Evolutionary conservation across 495 filamentous ascomycete genomes (phyloP).

Genomic region (Acidiella bohemica): DNA sequence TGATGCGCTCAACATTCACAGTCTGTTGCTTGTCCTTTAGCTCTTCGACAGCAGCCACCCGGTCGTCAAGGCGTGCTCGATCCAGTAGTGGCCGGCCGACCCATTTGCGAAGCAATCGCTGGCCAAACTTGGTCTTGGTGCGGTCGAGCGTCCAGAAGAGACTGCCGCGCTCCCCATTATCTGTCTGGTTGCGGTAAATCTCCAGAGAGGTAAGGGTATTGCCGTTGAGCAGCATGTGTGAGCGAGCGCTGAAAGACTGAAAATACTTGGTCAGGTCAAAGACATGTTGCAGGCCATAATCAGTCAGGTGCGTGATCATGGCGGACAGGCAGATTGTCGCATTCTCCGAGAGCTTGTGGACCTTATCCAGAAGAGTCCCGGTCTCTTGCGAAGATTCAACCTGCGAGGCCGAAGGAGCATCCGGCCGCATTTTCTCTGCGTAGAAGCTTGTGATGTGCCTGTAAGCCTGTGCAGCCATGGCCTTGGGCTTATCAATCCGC

Average conservation of each 20-base stretch:
- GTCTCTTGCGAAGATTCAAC: slow-evolving; percentile 27
- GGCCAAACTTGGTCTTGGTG: slow-evolving; percentile 80
- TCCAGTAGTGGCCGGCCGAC: slow-evolving; percentile 85
- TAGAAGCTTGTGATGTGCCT: slow-evolving; percentile 93
- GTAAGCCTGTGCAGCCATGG: slow-evolving; percentile 67
- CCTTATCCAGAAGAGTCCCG: slow-evolving; percentile 62
- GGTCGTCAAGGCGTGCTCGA: slow-evolving; percentile 58
- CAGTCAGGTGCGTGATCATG: slow-evolving; percentile 89
- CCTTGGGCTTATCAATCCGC: slow-evolving; percentile 60
- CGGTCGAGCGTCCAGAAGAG: slow-evolving; percentile 93
- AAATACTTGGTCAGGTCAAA: slow-evolving; percentile 97
- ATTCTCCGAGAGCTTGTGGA: slow-evolving; percentile 68
- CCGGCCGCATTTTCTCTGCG: slow-evolving; percentile 61
- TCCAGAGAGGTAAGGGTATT: slow-evolving; percentile 91
- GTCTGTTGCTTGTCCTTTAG: slow-evolving; percentile 55
- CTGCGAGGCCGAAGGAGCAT: slow-evolving; percentile 7
- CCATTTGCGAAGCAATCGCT: slow-evolving; percentile 82
- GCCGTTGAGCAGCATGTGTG: slow-evolving; percentile 92
- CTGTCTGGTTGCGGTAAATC: slow-evolving; percentile 90
- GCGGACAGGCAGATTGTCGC: slow-evolving; percentile 87
- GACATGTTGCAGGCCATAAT: slow-evolving; percentile 91
- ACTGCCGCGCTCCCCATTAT: slow-evolving; percentile 73
- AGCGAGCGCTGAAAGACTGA: slow-evolving; percentile 84
- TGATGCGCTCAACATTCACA: slow-evolving; percentile 56
- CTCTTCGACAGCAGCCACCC: slow-evolving; percentile 83